Percentiles rank a stretch among this genome's conserved stretches.
Conservation (phyloP, 2,329 filamentous ascomycete genomes). For the Penicillium sp. region DNA sequence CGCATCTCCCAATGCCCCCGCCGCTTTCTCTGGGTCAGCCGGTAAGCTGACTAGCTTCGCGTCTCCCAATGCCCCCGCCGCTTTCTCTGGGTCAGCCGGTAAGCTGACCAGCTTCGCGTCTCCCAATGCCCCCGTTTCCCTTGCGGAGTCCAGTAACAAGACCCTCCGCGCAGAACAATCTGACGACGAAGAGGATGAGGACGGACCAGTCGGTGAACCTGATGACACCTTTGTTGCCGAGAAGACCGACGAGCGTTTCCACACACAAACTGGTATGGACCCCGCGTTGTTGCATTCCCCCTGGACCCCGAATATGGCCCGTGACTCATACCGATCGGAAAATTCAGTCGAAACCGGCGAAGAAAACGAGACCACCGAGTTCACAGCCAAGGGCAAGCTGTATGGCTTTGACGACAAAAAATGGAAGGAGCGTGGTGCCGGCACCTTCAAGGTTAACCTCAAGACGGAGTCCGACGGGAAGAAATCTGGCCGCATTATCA, state of each 20-base stretch:
- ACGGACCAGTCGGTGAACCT: constrained; percentile 45
- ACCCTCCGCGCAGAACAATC: constrained; percentile 70
- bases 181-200: constrained; percentile 39
- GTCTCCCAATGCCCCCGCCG: constrained; percentile 45
- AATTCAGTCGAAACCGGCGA: constrained; percentile 72
- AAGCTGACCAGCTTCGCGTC: constrained; percentile 63
- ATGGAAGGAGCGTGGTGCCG: constrained; percentile 85
- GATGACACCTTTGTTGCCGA: constrained; percentile 39
- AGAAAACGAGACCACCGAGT: constrained; percentile 65
- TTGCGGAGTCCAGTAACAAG: constrained; percentile 41
- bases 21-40: constrained; percentile 29
- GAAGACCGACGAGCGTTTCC: constrained; percentile 44
- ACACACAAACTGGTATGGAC: constrained; percentile 57
- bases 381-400: constrained; percentile 71
- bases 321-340: constrained; percentile 20
- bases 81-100: constrained; percentile 31
- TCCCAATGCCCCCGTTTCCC: constrained; percentile 42
- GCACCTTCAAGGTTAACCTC: constrained; percentile 76
- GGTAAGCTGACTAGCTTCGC: constrained; percentile 60
- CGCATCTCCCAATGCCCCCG: constrained; percentile 51
- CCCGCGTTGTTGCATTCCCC: background rate
- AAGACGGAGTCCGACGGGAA: constrained; percentile 48
- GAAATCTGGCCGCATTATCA: constrained; percentile 63
- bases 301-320: background rate
- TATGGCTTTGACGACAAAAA: constrained; percentile 66